Base-by-base conservation (phyloP, 1,284 basidiomycete species). In the Anthracocystis setariae region DNA sequence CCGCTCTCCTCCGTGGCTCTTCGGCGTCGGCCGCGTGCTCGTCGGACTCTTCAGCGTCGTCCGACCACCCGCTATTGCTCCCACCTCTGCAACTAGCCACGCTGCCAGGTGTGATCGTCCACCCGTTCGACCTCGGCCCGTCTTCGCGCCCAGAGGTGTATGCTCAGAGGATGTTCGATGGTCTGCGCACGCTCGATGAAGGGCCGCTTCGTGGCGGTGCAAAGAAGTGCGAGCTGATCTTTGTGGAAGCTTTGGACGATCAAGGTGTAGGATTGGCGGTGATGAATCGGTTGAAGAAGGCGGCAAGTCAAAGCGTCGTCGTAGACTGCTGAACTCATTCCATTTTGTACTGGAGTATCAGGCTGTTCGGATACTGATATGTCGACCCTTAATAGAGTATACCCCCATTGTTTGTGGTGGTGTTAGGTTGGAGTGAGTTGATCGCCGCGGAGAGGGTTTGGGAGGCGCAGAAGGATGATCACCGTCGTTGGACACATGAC, bases 211-310 rank as follows among this genome's bases (percentile, higher is more conserved):
- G 17, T 23, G 40, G 18, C 38, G 58, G 23, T 84, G 83, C 49
- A 12, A 39, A 49, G 15, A 61, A 24, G 58, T 93, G 93, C 7
- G 89, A 94, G 75, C 78, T 90, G 27, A 98, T 99, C 73, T 83
- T 98, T 15, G 88, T 96, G 49, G 94, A 98, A 84, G 93, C 90
- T 60, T 87, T 97, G 18, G 84, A 86, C 33, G 93, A 97, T 82
- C 87, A 87, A 20, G 88, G 89, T 25, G 90, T 97, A 73, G 96
- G 95, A 0, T 84, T 98, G 45, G 96, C 96, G 1, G 89, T 98
- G 24, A 98, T 98, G 94, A 98, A 98, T 82, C 87, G 95, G n/a
- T 88, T 94, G n/a, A 88, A 88, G 64, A 98, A 98, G 83, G 95
- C 96, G 1, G 93, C 94, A 15, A 73, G 74, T 44, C 59, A 49